Percentiles rank a stretch among this genome's conserved stretches.
phyloP scores from a whole-genome alignment of 2,329 filamentous ascomycete genomes.

The Biscogniauxia marginata region DNA sequence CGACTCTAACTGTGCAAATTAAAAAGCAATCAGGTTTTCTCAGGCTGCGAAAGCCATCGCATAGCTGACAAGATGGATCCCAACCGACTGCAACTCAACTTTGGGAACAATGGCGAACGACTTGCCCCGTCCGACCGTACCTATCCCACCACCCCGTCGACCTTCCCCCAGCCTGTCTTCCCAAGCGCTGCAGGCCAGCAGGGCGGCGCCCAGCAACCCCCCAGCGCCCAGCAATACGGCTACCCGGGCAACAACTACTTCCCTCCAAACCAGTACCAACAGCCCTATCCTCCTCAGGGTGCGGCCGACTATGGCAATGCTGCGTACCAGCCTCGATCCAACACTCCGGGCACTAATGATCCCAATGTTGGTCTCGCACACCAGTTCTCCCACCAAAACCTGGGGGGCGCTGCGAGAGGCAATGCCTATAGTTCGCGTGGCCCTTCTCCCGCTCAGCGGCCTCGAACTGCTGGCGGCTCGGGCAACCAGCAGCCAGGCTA shows the following conservation, averaged over 20 bases:
- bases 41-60: background rate
- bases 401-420: conserved; percentile 69
- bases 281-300: conserved; percentile 33
- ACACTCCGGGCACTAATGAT: conserved; percentile 67
- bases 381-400: conserved; percentile 95
- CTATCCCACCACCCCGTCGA: conserved; percentile 89
- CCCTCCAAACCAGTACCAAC: conserved; percentile 56
- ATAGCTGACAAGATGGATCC: conserved; percentile 41
- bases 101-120: conserved; percentile 64
- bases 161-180: conserved; percentile 88
- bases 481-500: conserved; percentile 58
- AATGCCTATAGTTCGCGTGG: conserved; percentile 68
- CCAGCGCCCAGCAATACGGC: conserved; percentile 44
- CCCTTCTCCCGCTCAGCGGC: conserved; percentile 70
- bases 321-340: conserved; percentile 52
- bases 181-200: conserved; percentile 44
- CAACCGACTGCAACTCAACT: conserved; percentile 66
- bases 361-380: conserved; percentile 88
- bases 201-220: conserved; percentile 45
- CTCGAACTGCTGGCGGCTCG: conserved; percentile 75
- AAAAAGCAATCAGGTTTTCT: background rate
- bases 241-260: conserved; percentile 59
- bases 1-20: background rate
- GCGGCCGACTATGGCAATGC: conserved; percentile 31
- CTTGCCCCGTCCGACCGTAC: conserved; percentile 63